phyloP scores from a whole-genome alignment of 768 basidiomycete genomes.

The Pleurotus djamor region DNA sequence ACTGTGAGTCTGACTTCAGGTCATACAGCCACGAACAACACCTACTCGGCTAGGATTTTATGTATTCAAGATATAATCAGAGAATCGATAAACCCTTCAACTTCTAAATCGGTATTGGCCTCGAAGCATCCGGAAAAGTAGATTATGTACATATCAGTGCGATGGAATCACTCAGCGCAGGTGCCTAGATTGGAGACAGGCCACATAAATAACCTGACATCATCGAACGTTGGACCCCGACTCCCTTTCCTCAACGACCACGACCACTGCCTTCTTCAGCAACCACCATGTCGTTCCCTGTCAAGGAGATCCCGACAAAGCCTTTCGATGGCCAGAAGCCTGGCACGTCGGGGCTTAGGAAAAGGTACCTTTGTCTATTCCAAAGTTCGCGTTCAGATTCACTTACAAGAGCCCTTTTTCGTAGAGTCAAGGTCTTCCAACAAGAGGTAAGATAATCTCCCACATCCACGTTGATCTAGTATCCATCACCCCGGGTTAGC shows the following conservation, averaged over 20 bases:
- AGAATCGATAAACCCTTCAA: neutral
- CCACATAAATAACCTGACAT: slow-evolving; percentile 2
- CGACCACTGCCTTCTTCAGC: neutral
- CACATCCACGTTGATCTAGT: slow-evolving; percentile 1
- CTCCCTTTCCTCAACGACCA: neutral
- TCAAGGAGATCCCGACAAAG: slow-evolving; percentile 77
- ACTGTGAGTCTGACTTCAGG: neutral
- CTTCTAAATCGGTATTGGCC: neutral
- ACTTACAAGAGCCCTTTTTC: slow-evolving; percentile 17
- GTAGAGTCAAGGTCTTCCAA: slow-evolving; percentile 97
- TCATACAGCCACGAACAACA: neutral
- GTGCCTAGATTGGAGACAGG: slow-evolving; percentile 3
- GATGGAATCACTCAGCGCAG: neutral
- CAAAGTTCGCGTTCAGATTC: slow-evolving; percentile 8
- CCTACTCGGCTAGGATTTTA: no score
- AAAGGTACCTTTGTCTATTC: slow-evolving; percentile 57
- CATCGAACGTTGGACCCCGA: slow-evolving; percentile 1
- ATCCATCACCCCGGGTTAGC: slow-evolving; percentile 39
- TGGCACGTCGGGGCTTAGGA: slow-evolving; percentile 95
- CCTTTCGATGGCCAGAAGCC: slow-evolving; percentile 95
- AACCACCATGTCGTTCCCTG: slow-evolving; percentile 37
- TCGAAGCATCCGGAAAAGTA: neutral
- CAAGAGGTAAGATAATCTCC: slow-evolving; percentile 64
- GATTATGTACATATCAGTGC: neutral
- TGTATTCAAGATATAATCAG: neutral